Base-by-base conservation (phyloP, 2,329 filamentous ascomycete genomes). In the Fusarium nisikadoi region DNA sequence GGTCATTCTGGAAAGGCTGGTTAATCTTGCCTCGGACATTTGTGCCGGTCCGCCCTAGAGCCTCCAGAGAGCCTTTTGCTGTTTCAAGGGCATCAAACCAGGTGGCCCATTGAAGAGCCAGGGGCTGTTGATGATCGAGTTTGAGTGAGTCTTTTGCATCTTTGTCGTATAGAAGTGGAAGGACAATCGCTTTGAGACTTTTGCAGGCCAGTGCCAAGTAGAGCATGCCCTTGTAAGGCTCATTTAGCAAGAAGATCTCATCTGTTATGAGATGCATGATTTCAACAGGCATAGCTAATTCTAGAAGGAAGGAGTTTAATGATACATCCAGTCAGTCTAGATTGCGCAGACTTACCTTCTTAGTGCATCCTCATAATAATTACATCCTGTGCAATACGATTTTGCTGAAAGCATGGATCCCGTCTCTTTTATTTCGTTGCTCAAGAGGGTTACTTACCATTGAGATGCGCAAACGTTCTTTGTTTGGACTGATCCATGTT, bases 41-140 rank as follows among this genome's bases (percentile, higher is more conserved):
- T 20, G 47, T 25, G 11, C 54, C 45, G 25, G 20, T 45, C 29
- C 29, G 59, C 10, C 27, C 19, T 8, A 72, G 27, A 33, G 54
- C 54, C 41, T 60, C 35, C 12, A 74, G 49, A 2, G 71, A 74
- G 29, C 38, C n/a, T 54, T 72, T 54, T 36, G 49, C 56, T n/a
- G 60, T 20, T 16, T 57, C 31, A 23, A 74, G 35, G 12, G 52
- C 64, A 17, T 71, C 68, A 31, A 66, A 73, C 71, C 71, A 73
- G 27, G 71, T 67, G 17, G 64, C 71, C 71, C 71, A 73, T 31
- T 62, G 68, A 14, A 73, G 49, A 35, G 57, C 53, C 14, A 66
- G 49, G 23, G 71, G 71, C 23, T 70, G 42, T 58, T 42, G 53
- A 8, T 35, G 41, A 23, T 43, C 35, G 31, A 46, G 31, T 20